Percentiles rank a stretch among this genome's conserved stretches.
These are phyloP conservation scores for Fonsecaea erecta DNA, from an alignment of 2,329 filamentous ascomycete species.

Conservation along the genomic window DNA sequence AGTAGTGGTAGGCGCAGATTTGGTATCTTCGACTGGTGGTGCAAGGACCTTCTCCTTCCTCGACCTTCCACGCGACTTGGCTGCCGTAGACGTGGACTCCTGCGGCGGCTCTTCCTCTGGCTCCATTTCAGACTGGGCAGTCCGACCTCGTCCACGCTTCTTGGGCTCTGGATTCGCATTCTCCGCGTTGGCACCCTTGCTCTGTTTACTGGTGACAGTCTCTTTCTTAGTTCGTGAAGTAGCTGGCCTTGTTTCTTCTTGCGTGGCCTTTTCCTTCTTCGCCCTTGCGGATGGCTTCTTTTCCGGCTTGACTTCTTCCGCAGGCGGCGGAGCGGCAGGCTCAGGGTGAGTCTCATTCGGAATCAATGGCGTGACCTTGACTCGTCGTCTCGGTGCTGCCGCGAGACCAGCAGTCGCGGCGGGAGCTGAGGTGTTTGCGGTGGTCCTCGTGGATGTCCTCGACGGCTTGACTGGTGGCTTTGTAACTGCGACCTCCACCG, in stretches of 20 bases:
- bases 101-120: constrained; percentile 4
- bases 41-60: constrained; percentile 36
- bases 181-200: constrained; percentile 10
- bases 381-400: constrained; percentile 36
- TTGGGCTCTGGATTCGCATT: constrained; percentile 23
- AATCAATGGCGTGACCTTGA: constrained; percentile 37
- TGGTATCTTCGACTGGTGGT: constrained; percentile 15
- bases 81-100: constrained; percentile 5
- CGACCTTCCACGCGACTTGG: constrained; percentile 39
- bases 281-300: constrained; percentile 27
- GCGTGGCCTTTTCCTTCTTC: constrained; percentile 27
- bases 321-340: constrained; percentile 6
- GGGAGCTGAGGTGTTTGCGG: constrained; percentile 8
- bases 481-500: constrained; percentile 4
- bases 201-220: constrained; percentile 7
- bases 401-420: constrained; percentile 23
- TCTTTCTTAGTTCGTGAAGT: constrained; percentile 25
- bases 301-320: constrained; percentile 16
- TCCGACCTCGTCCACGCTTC: constrained; percentile 23
- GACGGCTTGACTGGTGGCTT: constrained; percentile 16
- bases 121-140: constrained; percentile 18
- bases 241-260: constrained; percentile 15
- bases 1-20: constrained; percentile 15
- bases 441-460: constrained; percentile 12
- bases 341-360: constrained; percentile 8